Conservation (phyloP, 1,284 basidiomycete genomes). For the Somion occarium region DNA sequence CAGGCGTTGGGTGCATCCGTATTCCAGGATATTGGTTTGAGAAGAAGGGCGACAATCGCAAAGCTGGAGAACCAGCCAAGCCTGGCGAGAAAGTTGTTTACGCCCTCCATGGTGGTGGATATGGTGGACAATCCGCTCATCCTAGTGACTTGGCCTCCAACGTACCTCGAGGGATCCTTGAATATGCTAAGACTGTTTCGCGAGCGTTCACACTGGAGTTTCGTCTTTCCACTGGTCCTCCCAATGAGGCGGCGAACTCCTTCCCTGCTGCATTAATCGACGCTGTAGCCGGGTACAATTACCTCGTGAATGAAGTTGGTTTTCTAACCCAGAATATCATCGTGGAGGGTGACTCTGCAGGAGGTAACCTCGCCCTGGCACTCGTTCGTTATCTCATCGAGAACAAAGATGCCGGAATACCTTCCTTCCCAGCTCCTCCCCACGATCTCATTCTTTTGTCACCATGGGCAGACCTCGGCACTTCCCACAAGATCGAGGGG, state of each 20-base stretch:
- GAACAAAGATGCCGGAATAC: slow-evolving; percentile 6
- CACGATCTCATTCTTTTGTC: slow-evolving; percentile 39
- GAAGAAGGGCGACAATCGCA: slow-evolving; percentile 9
- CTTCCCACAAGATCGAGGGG: slow-evolving; percentile 27
- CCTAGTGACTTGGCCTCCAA: slow-evolving; percentile 22
- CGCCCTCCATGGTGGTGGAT: slow-evolving; percentile 27
- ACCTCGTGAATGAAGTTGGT: slow-evolving; percentile 34
- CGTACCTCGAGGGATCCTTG: slow-evolving; percentile 26
- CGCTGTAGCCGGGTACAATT: slow-evolving; percentile 39
- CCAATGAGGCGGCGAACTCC: slow-evolving; percentile 22
- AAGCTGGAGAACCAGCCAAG: slow-evolving; percentile 17
- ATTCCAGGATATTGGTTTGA: slow-evolving; percentile 36
- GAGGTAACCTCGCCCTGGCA: slow-evolving; percentile 46
- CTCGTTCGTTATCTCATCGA: slow-evolving; percentile 27
- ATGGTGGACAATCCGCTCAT: slow-evolving; percentile 11
- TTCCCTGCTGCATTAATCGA: slow-evolving; percentile 49
- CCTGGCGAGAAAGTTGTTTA: slow-evolving; percentile 32
- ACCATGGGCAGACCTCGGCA: slow-evolving; percentile 52
- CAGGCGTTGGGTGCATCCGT: slow-evolving; percentile 21
- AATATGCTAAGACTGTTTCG: slow-evolving; percentile 10
- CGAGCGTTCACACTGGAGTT: slow-evolving; percentile 32
- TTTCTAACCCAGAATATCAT: slow-evolving; percentile 41
- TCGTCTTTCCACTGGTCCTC: slow-evolving; percentile 23
- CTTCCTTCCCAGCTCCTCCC: slow-evolving; percentile 31
- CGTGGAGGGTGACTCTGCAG: slow-evolving; percentile 51